Percentiles rank a stretch among this genome's conserved stretches.
These are phyloP conservation scores for Vararia minispora DNA, from an alignment of 768 basidiomycete genomes.

Conservation along the genomic window DNA sequence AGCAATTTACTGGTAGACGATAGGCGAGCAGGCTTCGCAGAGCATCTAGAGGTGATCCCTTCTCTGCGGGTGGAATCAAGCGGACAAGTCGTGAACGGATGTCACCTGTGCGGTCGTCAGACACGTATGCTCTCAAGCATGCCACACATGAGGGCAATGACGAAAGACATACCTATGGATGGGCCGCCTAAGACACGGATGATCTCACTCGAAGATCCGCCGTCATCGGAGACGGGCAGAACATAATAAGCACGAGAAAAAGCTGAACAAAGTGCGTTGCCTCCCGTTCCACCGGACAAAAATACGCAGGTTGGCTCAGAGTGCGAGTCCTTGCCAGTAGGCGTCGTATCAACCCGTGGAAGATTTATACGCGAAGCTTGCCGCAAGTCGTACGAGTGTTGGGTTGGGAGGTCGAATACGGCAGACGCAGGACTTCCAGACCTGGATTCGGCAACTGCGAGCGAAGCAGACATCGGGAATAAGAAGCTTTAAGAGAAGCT, in stretches of 20 bases:
- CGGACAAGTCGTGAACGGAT: constrained; percentile 84
- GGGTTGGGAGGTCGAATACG: constrained; percentile 62
- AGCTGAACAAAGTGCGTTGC: constrained; percentile 82
- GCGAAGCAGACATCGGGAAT: too few relatives aligned
- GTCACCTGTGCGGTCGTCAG: constrained; percentile 41
- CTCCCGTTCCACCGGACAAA: constrained; percentile 90
- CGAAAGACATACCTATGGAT: constrained; percentile 49
- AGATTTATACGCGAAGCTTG: neutral
- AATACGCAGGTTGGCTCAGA: constrained; percentile 47
- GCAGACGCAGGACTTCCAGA: constrained; percentile 70
- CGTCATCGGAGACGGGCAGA: constrained; percentile 91
- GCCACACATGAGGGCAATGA: neutral
- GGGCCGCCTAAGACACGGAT: constrained; percentile 84
- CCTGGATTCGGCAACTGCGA: too few relatives aligned
- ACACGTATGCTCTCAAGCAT: neutral
- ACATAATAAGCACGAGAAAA: constrained; percentile 74
- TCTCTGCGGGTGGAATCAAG: constrained; percentile 60
- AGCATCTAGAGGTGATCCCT: constrained; percentile 52
- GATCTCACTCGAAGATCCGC: constrained; percentile 91
- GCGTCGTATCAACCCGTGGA: constrained; percentile 1
- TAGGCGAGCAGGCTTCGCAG: constrained; percentile 72
- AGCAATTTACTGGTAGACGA: constrained; percentile 57
- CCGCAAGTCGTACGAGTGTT: constrained; percentile 14
- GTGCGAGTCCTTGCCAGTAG: constrained; percentile 6
- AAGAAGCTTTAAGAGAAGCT: too few relatives aligned